Base-by-base conservation (phyloP, 2,329 filamentous ascomycete genomes). In the Elsinoe fawcettii region DNA sequence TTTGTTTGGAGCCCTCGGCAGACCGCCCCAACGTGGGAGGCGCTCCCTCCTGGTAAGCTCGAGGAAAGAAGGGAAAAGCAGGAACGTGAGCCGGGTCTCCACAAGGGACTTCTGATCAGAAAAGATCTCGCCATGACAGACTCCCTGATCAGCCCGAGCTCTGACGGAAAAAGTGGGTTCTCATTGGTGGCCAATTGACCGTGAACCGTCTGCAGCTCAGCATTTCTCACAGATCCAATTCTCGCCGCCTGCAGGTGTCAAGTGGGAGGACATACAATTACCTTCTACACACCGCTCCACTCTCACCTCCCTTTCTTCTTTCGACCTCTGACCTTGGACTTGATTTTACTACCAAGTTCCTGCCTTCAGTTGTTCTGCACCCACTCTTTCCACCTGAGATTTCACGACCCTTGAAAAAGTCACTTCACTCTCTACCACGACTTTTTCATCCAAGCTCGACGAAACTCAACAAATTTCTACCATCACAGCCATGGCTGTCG, bases 301-400 rank as follows among this genome's bases (percentile, higher is more conserved):
- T 20, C 16, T 51, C 23, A 32, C 34, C 34, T 37, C 46, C 34
- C 30, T 51, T 34, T 30, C 30, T 51, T 20, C 46, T 51, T 11
- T 14, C 46, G 20, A 51, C 46, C 46, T 51, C 46, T 51, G 46
- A 51, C 25, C 46, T 34, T 34, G 46, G 27, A 51, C 30, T 34
- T 34, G 46, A 51, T 32, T 34, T 51, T 22, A 34, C 25, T 22
- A 32, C 18, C 46, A 51, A 34, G 46, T 51, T 51, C 46, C 23
- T 46, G 41, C 41, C 22, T 46, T 46, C 46, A 51, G 46, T 51
- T 51, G 46, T 34, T 34, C 46, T 51, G 9, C 34, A 37, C 25
- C 18, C 46, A 51, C 46, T 51, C 46, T 51, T 51, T 51, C 25
- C 46, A 51, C 46, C 46, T 51, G 46, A 51, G 46, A 14, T 51